These are phyloP conservation scores for Populus deltoides DNA, from an alignment of 345 rosid species.

Conservation along the genomic window DNA sequence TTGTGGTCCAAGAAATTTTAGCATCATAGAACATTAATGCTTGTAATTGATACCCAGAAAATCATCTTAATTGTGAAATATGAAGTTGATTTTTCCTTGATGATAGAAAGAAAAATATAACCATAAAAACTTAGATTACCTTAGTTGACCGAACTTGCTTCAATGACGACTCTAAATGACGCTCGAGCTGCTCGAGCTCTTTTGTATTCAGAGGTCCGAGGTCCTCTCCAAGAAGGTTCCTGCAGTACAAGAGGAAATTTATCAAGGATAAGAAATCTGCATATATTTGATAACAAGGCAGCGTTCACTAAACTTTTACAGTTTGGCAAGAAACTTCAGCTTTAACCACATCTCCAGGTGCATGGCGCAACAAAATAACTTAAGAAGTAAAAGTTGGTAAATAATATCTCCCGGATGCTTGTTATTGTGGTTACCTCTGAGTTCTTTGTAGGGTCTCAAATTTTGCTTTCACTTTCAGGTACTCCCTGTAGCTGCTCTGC, in stretches of 20 bases:
- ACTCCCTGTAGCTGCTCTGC: conserved; percentile 89
- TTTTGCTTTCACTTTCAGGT: conserved; percentile 75
- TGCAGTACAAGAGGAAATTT: conserved; percentile 16
- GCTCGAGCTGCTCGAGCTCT: conserved; percentile 97
- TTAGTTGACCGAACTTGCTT: conserved; percentile 87
- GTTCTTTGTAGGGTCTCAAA: conserved; percentile 73
- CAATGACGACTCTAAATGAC: conserved; percentile 73
- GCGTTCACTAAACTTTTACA: background rate
- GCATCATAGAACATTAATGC: background rate
- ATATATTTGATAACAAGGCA: background rate
- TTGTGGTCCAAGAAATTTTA: background rate
- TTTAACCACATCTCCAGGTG: background rate
- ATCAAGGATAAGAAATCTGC: conserved; percentile 2
- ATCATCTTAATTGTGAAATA: background rate
- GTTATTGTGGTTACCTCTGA: conserved; percentile 53
- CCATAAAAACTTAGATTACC: conserved; percentile 33
- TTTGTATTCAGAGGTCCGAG: conserved; percentile 81
- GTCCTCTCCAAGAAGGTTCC: conserved; percentile 96
- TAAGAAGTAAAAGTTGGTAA: background rate
- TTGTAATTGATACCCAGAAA: background rate
- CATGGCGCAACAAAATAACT: background rate
- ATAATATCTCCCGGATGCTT: background rate
- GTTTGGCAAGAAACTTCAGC: background rate
- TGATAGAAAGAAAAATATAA: background rate
- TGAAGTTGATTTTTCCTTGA: background rate